Percentiles rank a stretch among this genome's conserved stretches.
Conservation (phyloP, 768 basidiomycete species). For the Podaxis mareebaensis region DNA sequence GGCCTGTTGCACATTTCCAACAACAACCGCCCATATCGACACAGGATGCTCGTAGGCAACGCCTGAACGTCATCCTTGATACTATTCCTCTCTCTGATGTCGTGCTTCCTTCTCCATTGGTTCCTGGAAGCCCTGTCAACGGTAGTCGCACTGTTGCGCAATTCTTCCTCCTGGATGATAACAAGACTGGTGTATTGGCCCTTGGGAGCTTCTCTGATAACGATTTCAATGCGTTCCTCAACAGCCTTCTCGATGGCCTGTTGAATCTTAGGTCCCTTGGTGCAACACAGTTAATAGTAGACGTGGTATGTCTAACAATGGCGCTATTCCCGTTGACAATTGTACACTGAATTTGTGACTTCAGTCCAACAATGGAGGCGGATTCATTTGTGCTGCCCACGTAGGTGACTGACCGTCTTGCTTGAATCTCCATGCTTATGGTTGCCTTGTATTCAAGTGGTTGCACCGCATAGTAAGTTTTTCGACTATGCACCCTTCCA, state of each 20-base stretch:
- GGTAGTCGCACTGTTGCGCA: conserved; percentile 53
- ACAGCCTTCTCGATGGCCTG: conserved; percentile 48
- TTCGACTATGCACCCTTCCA: background rate
- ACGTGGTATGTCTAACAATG: conserved; percentile 40
- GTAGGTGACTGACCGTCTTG: conserved; percentile 33
- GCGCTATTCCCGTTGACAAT: background rate
- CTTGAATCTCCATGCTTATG: conserved; percentile 2
- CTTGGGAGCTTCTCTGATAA: conserved; percentile 58
- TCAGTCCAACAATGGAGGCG: conserved; percentile 53
- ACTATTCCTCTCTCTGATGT: conserved; percentile 44
- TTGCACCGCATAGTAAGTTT: conserved; percentile 45
- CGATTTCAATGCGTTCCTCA: conserved; percentile 41
- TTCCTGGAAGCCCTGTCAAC: conserved; percentile 38
- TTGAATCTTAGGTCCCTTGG: conserved; percentile 49
- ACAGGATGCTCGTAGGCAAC: conserved; percentile 33
- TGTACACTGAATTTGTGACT: background rate
- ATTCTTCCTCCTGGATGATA: conserved; percentile 54
- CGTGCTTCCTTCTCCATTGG: conserved; percentile 38
- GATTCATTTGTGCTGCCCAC: conserved; percentile 61
- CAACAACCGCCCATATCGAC: conserved; percentile 38
- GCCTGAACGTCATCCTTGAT: conserved; percentile 53
- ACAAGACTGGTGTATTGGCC: conserved; percentile 56
- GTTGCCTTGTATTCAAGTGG: conserved; percentile 30
- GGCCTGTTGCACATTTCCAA: conserved; percentile 37
- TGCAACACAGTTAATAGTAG: conserved; percentile 56